A percentile compares a stretch with the other conserved stretches of the same genome.
These are phyloP conservation scores for Skeletonema potamos DNA, from an alignment of 108 stramenopile genomes.

Conservation along the genomic window DNA sequence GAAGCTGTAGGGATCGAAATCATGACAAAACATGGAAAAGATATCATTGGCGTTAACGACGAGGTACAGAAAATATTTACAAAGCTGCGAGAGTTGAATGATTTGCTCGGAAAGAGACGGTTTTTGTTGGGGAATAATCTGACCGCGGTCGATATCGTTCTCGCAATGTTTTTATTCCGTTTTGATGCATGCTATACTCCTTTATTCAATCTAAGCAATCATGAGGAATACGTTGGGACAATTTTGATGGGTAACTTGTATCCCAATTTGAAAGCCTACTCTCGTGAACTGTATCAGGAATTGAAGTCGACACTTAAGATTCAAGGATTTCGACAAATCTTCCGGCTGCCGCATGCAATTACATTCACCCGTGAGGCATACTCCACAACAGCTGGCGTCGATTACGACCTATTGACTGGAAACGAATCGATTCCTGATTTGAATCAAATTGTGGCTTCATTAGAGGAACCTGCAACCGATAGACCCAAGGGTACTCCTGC, in stretches of 20 bases:
- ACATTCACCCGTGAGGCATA: background rate
- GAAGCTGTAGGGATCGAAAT: background rate
- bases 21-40: background rate
- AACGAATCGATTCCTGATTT: background rate
- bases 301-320: conserved; percentile 1
- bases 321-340: background rate
- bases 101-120: background rate
- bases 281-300: background rate
- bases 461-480: background rate
- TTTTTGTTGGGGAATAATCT: background rate
- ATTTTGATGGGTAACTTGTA: background rate
- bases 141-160: background rate
- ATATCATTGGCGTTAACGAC: background rate
- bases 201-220: background rate
- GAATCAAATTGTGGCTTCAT: background rate
- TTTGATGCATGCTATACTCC: conserved; percentile 3
- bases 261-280: conserved; percentile 10
- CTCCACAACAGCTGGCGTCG: too few species aligned
- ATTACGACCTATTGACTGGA: background rate
- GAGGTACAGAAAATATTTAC: background rate
- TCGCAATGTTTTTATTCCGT: conserved; percentile 4
- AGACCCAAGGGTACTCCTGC: background rate
- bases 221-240: background rate
- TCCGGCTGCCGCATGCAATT: background rate
- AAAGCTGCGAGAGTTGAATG: conserved; percentile 1